Base-by-base conservation (phyloP, 2,329 filamentous ascomycete genomes). In the Penicillium hordei region DNA sequence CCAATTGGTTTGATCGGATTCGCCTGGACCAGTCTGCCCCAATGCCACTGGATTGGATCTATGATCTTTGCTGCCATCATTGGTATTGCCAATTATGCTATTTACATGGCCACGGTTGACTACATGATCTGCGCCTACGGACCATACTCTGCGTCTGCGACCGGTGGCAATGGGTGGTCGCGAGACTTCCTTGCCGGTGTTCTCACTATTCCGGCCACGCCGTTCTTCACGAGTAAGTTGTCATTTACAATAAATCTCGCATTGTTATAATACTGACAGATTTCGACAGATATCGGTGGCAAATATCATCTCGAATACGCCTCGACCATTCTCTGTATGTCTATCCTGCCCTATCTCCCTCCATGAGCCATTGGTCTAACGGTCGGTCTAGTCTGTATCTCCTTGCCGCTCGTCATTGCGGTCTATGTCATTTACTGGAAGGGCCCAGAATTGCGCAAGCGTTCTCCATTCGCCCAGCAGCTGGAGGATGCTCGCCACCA, bases 101-200 rank as follows among this genome's bases (percentile, higher is more conserved):
- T 87, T 50, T 87, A 88, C 72, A 86, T 87, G 81, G 82, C 85
- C 8, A 86, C 84, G 2, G 86, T 89, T 63, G 85, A 88, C 66
- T 88, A 88, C 70, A 86, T 87, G 81, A 84, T 88, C 57, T 86
- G 83, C 53, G 85, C 86, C 2, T 89, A 89, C 65, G 86, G 86
- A 0, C 82, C 83, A 0, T 88, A 86, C 70, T 83, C 86, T 1
- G 85, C 86, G 10, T 87, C 84, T 0, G 86, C 86, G 1, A 88
- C 85, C 0, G 86, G 86, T 43, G 86, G 86, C 19, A 89, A 89
- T 63, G 86, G 85, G 17, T 88, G 86, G 71, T 80, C 85, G 27
- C 79, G 86, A 60, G 86, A 89, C 65, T 83, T 88, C 69, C 74
- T 89, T 21, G 86, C 86, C 19, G 86, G 86, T 68, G 74, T 87